Evolutionary conservation across 495 filamentous ascomycete genomes (phyloP).

Genomic region (Daldinia grandis): DNA sequence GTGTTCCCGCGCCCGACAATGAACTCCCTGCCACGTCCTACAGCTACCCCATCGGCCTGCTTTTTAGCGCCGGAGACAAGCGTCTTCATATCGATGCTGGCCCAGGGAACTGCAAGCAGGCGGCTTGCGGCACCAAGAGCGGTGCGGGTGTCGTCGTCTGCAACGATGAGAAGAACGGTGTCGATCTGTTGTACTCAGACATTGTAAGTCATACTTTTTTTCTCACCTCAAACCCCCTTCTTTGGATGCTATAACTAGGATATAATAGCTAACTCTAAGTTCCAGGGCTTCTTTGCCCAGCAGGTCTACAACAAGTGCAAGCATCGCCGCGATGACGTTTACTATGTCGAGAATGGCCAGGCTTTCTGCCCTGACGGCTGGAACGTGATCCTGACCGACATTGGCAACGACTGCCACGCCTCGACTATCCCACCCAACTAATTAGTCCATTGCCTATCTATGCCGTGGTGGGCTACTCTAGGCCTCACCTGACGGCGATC

Average conservation of each 20-base stretch:
- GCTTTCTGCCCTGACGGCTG: conserved; percentile 35
- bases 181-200: conserved; percentile 21
- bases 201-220: conserved; percentile 19
- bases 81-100: conserved; percentile 24
- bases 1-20: conserved; percentile 15
- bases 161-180: conserved; percentile 17
- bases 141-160: conserved; percentile 33
- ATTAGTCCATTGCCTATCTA: neutral
- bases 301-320: conserved; percentile 31
- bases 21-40: conserved; percentile 16
- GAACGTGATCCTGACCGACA: conserved; percentile 36
- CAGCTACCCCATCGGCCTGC: conserved; percentile 27
- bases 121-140: conserved; percentile 9
- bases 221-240: neutral
- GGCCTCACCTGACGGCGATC: neutral
- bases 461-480: neutral
- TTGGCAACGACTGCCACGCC: conserved; percentile 24
- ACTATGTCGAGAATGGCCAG: conserved; percentile 34
- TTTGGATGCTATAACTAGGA: neutral
- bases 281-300: conserved; percentile 33
- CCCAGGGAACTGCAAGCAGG: conserved; percentile 21
- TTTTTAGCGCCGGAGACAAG: conserved; percentile 5
- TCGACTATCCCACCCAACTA: neutral
- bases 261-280: conserved; percentile 2
- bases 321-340: conserved; percentile 14